Conservation (phyloP, 2,329 filamentous ascomycete genomes). For the Fusarium concolor region DNA sequence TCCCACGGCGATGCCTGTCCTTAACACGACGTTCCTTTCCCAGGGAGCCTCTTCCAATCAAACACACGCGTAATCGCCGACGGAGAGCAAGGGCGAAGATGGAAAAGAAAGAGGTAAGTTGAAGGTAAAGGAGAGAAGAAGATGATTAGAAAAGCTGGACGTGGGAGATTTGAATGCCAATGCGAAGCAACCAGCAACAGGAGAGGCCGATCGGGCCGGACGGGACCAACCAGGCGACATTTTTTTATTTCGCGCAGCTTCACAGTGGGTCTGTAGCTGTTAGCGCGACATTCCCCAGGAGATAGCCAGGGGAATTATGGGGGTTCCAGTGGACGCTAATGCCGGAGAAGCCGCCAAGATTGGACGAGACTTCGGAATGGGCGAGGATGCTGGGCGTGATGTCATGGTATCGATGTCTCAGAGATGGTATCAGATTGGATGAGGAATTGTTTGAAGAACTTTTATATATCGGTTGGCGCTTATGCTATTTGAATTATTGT, state of each 20-base stretch:
- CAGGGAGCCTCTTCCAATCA: constrained; percentile 14
- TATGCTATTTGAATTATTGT: too few relatives aligned
- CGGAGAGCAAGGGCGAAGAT: constrained; percentile 30
- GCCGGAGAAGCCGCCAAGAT: constrained; percentile 26
- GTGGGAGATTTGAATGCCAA: constrained; percentile 29
- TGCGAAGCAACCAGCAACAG: constrained; percentile 19
- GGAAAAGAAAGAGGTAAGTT: constrained; percentile 6
- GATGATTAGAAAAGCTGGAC: constrained; percentile 11
- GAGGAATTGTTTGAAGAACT: too few relatives aligned
- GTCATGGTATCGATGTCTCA: constrained; percentile 6
- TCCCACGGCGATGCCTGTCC: constrained; percentile 1
- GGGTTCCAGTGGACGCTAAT: constrained; percentile 25
- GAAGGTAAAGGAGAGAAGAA: not conserved
- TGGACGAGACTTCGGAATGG: constrained; percentile 1
- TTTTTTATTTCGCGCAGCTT: constrained; percentile 38
- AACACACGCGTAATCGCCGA: constrained; percentile 20
- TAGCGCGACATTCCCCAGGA: constrained; percentile 22
- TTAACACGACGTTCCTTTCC: constrained; percentile 11
- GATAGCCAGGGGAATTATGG: constrained; percentile 33
- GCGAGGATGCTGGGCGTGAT: constrained; percentile 11
- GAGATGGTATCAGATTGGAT: not conserved
- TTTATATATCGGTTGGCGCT: not conserved
- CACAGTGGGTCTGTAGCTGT: constrained; percentile 20
- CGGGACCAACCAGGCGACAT: constrained; percentile 39
- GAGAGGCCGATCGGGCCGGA: constrained; percentile 36